A percentile compares a stretch with the other conserved stretches of the same genome.
Evolutionary conservation across 495 filamentous ascomycete species (phyloP).

Genomic region (Aspergillus ostianus): DNA sequence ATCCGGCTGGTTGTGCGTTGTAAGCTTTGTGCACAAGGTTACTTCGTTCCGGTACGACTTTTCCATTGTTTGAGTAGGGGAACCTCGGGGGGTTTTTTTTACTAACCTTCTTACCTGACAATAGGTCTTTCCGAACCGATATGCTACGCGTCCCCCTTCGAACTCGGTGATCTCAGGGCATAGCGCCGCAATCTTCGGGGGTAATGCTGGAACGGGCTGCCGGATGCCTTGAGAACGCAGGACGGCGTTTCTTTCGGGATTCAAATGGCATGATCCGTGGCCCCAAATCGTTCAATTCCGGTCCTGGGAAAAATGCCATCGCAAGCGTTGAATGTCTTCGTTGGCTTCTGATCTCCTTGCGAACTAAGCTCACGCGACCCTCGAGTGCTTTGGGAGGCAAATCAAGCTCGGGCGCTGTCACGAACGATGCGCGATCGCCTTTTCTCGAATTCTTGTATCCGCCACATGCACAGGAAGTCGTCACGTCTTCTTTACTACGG

Average conservation of each 20-base stretch:
- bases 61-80: constrained; percentile 12
- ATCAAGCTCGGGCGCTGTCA: constrained; percentile 10
- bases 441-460: constrained; percentile 47
- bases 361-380: constrained; percentile 20
- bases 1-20: constrained; percentile 6
- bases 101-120: constrained; percentile 15
- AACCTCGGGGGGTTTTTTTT: background rate
- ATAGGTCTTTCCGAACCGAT: constrained; percentile 20
- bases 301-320: constrained; percentile 66
- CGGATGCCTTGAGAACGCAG: constrained; percentile 74
- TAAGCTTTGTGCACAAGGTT: constrained; percentile 12
- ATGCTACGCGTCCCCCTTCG: constrained; percentile 26
- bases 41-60: constrained; percentile 23
- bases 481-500: constrained; percentile 23
- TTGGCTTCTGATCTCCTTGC: constrained; percentile 42
- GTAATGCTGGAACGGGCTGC: constrained; percentile 84
- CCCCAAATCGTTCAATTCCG: constrained; percentile 58
- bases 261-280: constrained; percentile 52
- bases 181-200: constrained; percentile 47
- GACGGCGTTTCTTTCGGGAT: constrained; percentile 62
- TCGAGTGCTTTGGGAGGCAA: constrained; percentile 17
- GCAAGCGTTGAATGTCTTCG: constrained; percentile 53
- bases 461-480: constrained; percentile 23
- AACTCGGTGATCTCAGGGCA: constrained; percentile 31
- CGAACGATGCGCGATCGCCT: constrained; percentile 24